Base-by-base conservation (phyloP, 192 early-diverging fungal genomes). In the Diversispora epigaea region DNA sequence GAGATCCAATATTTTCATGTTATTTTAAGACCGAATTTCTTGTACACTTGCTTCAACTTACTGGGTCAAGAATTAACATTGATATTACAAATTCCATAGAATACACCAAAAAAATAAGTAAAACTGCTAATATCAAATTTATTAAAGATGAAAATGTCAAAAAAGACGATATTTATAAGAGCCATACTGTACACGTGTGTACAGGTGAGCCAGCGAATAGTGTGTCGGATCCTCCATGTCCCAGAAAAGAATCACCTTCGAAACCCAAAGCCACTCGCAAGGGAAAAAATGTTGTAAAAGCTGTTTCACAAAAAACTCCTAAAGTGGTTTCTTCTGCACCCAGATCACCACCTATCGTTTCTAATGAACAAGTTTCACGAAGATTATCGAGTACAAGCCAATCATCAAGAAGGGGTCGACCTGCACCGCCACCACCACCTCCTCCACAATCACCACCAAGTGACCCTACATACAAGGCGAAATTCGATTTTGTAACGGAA, bases 21-120 rank as follows among this genome's bases (percentile, higher is more conserved):
- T 71, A 75, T 57, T 86, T 92, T 75, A 93, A 93, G 81, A 93
- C 91, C 4, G 92, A 93, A 77, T 77, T 93, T 14, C 73, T 91
- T 14, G 80, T 87, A 8, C 87, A 89, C 78, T 76, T 93, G 55
- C 74, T 85, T 66, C 84, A 84, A 70, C 80, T 82, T n/a, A 85
- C 88, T 44, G 79, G 81, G 9, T 87, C 87, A 0, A 80, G 86
- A 32, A 84, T 92, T 76, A 77, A 81, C 15, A 82, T 91, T 50
- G 84, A 88, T 25, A 80, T 92, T 76, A 79, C 77, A 68, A 77
- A 85, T 50, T 77, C 82, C 17, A 89, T 91, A 64, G 82, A 87
- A 43, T 93, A 90, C 79, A 76, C 79, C 60, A 93, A 91, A 79
- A 93, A 93, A 83, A 86, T 87, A 75, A 84, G 81, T 73, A 93